Evolutionary conservation across 805 yeast genomes (phyloP).

Genomic region (Lipomyces yamanashiensis): DNA sequence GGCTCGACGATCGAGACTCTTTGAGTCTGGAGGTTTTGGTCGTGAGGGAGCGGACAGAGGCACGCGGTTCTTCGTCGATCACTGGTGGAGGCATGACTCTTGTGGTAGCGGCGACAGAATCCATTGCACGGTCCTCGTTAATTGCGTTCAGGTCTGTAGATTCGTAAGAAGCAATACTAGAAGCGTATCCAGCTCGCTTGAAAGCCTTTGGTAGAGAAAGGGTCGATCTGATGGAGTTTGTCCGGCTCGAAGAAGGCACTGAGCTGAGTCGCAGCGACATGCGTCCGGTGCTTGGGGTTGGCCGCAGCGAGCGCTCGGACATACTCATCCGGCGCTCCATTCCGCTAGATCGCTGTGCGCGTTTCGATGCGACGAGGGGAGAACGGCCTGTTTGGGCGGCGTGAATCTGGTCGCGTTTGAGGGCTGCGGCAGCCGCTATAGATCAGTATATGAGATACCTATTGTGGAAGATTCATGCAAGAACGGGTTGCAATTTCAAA

Average conservation of each 20-base stretch:
- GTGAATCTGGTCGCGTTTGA: slow-evolving; percentile 17
- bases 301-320: slow-evolving; percentile 31
- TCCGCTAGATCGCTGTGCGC: slow-evolving; percentile 10
- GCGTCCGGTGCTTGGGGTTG: background rate
- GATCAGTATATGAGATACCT: slow-evolving; percentile 2
- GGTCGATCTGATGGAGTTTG: slow-evolving; percentile 17
- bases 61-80: slow-evolving; percentile 25
- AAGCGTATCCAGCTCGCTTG: slow-evolving; percentile 26
- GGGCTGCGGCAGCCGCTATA: slow-evolving; percentile 35
- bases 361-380: slow-evolving; percentile 18
- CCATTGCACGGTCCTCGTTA: slow-evolving; percentile 25
- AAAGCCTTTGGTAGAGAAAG: slow-evolving; percentile 16
- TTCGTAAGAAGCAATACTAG: slow-evolving; percentile 29
- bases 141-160: slow-evolving; percentile 32
- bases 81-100: slow-evolving; percentile 10
- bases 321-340: slow-evolving; percentile 22
- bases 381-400: slow-evolving; percentile 17
- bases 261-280: slow-evolving; percentile 1
- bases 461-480: background rate
- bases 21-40: slow-evolving; percentile 26
- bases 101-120: slow-evolving; percentile 6
- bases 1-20: slow-evolving; percentile 28
- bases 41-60: slow-evolving; percentile 10
- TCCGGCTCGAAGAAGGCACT: slow-evolving; percentile 6
- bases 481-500: background rate